Base-by-base conservation (phyloP, 1,139 yeast species). In the Candida gigantensis region DNA sequence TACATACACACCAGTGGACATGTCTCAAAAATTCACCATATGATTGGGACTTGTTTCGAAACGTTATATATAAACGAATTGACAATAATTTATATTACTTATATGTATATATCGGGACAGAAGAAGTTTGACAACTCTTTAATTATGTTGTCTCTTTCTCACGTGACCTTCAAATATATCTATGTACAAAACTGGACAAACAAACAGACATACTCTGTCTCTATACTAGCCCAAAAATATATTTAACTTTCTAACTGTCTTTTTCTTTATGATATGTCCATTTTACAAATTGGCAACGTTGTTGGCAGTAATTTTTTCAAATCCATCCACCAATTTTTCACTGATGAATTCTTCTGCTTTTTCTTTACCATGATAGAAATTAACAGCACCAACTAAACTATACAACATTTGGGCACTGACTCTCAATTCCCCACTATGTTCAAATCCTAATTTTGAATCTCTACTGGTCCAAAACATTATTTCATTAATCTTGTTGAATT, bases 351-450 rank as follows among this genome's bases (percentile, higher is more conserved):
- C 59, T 46, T 76, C 80, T 9, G 87, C 82, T 13, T 59, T 68
- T 2, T 43, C 48, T 49, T 77, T 74, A 7, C 97, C 97, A 49
- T 84, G 82, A 32, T 75, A 72, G 40, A 82, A 65, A 32, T 84
- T 69, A 33, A 90, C 76, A 2, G 94, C 96, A 12, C 97, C 97
- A 23, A 89, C 68, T 40, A 89, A 62, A 6, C 96, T 90, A 51
- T 77, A 75, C 37, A 87, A 60, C 53, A 85, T 77, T 47, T 85
- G 82, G 2, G 92, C 81, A 45, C 76, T 76, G 4, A 87, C 82
- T 41, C 51, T 59, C 47, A 57, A 44, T 51, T 80, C 84, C 28
- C 87, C 88, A 45, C 71, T 67, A 37, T 55, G 55, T 39, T 72
- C 73, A 49, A 81, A 79, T 29, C 72, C 72, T 43, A 74, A 60